Base-by-base conservation (phyloP, 331 rosid species). In the Quercus phellos region DNA sequence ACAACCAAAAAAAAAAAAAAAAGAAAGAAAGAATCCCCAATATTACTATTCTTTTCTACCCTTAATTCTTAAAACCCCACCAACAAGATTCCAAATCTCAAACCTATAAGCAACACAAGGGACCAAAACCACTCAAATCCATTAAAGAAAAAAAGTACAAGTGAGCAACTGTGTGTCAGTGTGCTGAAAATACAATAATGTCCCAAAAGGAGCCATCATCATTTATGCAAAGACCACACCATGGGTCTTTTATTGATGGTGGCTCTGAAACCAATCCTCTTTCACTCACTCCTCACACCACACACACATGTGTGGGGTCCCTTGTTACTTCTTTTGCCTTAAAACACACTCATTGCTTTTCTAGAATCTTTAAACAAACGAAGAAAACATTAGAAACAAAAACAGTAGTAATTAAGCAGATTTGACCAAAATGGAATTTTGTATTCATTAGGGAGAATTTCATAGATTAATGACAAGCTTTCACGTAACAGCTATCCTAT, bases 271-370 rank as follows among this genome's bases (percentile, higher is more conserved):
- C 51, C 74, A 77, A 71, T 73, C 14, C n/a, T 55, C 32, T 7
- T 21, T 4, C 16, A 12, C 29, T 4, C 16, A 46, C 46, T 38
- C 1, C 12, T 38, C 43, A 38, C 43, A 1, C 43, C 21, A 13
- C 18, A 19, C 59, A 30, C 43, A 2, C 34, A 35, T 81, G 72
- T 82, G 92, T 88, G 93, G 97, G 97, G 92, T 82, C 97, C 51
- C 53, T 12, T 12, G 53, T 46, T 10, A 46, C 53, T 46, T 4
- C 17, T 46, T 78, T 71, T 85, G 71, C 26, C 92, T 91, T 86
- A 55, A 58, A 84, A 80, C 90, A 82, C 91, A 92, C 98, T 94
- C 99, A 89, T 89, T 88, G 85, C 91, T 61, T 82, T 82, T 83
- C 88, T 78, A 75, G 86, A 90, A 83, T 88, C 87, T 85, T 55